Evolutionary conservation across 2,329 filamentous ascomycete species (phyloP).

Genomic region (Chaetomium sp.): DNA sequence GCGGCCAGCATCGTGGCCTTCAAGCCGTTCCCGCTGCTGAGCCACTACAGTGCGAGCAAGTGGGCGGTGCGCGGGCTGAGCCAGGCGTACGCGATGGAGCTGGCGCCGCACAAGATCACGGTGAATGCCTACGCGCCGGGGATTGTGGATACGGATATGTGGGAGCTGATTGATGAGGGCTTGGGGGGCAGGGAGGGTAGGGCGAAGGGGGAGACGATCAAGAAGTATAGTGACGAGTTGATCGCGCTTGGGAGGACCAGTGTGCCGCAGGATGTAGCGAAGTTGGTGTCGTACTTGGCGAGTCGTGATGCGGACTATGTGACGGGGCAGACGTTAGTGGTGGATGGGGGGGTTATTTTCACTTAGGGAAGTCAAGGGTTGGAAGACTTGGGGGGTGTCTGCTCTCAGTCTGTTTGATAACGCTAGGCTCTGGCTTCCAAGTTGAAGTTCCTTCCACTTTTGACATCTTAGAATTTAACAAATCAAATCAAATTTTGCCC

Average conservation of each 20-base stretch:
- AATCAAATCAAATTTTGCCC: no score
- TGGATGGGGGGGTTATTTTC: constrained; percentile 32
- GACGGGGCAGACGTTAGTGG: constrained; percentile 31
- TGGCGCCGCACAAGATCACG: constrained; percentile 65
- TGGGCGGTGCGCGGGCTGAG: constrained; percentile 68
- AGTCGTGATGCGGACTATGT: constrained; percentile 36
- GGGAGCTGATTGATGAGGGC: constrained; percentile 67
- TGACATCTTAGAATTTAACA: no score
- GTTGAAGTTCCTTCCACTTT: no score
- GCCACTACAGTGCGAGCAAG: constrained; percentile 66
- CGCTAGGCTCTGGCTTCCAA: no score
- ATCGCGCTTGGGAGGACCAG: constrained; percentile 49
- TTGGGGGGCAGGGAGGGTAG: constrained; percentile 51
- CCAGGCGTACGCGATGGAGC: constrained; percentile 67
- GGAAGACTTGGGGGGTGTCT: not conserved
- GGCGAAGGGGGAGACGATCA: constrained; percentile 37
- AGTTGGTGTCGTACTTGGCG: constrained; percentile 48
- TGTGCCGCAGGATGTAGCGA: constrained; percentile 53
- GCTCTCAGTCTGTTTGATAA: not conserved
- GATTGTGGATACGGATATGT: constrained; percentile 68
- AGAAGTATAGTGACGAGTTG: constrained; percentile 25
- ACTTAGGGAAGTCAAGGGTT: constrained; percentile 25
- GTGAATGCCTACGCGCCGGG: constrained; percentile 69
- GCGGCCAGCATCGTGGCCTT: constrained; percentile 60
- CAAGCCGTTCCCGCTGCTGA: constrained; percentile 60